Evolutionary conservation across 1,139 yeast species (phyloP), one percentile per base, ranked within the genome.

Genomic region (Torulaspora pretoriensis): DNA sequence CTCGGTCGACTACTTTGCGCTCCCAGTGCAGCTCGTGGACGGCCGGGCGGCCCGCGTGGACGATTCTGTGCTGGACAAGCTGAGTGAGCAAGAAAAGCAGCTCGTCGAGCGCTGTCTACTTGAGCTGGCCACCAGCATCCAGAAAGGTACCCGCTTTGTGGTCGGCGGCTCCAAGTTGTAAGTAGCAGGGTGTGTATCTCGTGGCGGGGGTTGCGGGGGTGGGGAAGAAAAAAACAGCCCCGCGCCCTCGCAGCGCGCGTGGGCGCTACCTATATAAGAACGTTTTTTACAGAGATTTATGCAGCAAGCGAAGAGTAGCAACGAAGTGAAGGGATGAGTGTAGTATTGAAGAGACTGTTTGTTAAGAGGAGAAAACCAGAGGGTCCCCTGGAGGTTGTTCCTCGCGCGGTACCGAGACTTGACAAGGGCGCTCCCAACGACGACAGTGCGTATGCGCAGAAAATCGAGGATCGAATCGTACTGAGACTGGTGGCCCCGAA

Each of bases 81-180:
- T 72, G 35, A 68, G 72, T 29, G 59, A 53, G 1, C 61, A 60
- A 46, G 89, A 80, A 60, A 64, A 65, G 48, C 67, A 69, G 51
- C 63, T 81, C 61, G 67, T 80, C 26, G 62, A 69, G 17, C 71
- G 66, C 37, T 86, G 87, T 2, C 67, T 80, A 51, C 68, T 67
- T 25, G 82, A 82, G 22, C 72, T 83, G 56, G 66, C 69, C 45
- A 67, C 66, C 42, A 81, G 83, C 44, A 81, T 83, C 46, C 70
- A 67, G 12, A 83, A 80, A 64, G 90, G 90, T 33, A 70, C 74
- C 19, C 64, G 68, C 42, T 82, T 82, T 61, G 84, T 80, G 29
- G 70, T 37, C 27, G 55, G 50, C 29, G 33, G 40, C 8, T 38
- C 62, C 23, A 59, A 58, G 40, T 44, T 55, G 35, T 55, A 42